These are phyloP conservation scores for Xylariaceae sp. DNA, from an alignment of 2,329 filamentous ascomycete species.

Conservation along the genomic window DNA sequence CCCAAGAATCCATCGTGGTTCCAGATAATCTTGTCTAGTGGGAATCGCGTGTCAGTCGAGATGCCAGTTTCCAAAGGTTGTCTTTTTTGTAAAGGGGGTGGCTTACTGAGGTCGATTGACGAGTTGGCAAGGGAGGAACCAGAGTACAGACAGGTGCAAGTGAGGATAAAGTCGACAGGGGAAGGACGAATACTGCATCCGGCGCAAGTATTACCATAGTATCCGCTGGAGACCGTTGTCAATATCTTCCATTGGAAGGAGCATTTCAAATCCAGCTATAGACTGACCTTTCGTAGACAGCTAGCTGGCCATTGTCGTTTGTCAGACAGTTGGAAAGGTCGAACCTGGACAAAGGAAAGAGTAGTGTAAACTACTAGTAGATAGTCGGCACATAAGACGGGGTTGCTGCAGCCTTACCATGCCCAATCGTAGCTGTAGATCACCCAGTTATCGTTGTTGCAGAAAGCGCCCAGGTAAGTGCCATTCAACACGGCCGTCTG, in stretches of 20 bases:
- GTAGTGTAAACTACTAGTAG: slow-evolving; percentile 1
- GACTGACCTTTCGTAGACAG: slow-evolving; percentile 22
- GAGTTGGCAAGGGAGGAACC: slow-evolving; percentile 13
- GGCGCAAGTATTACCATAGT: slow-evolving; percentile 26
- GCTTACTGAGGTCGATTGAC: slow-evolving; percentile 27
- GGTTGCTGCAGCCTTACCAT: slow-evolving; percentile 25
- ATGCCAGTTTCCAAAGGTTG: not conserved
- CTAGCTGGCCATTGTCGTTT: slow-evolving; percentile 27
- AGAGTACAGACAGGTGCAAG: slow-evolving; percentile 24
- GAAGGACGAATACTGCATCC: slow-evolving; percentile 25
- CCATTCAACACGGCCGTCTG: slow-evolving; percentile 30
- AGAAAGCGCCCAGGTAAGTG: slow-evolving; percentile 35
- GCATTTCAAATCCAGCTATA: not conserved
- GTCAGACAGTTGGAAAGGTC: slow-evolving; percentile 31
- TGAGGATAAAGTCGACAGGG: slow-evolving; percentile 21
- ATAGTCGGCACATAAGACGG: not conserved
- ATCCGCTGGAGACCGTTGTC: slow-evolving; percentile 21
- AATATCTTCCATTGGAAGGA: not conserved
- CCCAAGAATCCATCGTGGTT: slow-evolving; percentile 34
- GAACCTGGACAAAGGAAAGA: slow-evolving; percentile 27
- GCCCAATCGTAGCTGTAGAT: slow-evolving; percentile 37
- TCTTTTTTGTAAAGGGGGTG: not conserved
- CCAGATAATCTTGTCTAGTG: slow-evolving; percentile 32
- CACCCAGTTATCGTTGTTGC: slow-evolving; percentile 33
- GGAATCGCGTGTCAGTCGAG: slow-evolving; percentile 3